Conservation (phyloP, 2,329 filamentous ascomycete genomes). For the Pseudogymnoascus sp. region DNA sequence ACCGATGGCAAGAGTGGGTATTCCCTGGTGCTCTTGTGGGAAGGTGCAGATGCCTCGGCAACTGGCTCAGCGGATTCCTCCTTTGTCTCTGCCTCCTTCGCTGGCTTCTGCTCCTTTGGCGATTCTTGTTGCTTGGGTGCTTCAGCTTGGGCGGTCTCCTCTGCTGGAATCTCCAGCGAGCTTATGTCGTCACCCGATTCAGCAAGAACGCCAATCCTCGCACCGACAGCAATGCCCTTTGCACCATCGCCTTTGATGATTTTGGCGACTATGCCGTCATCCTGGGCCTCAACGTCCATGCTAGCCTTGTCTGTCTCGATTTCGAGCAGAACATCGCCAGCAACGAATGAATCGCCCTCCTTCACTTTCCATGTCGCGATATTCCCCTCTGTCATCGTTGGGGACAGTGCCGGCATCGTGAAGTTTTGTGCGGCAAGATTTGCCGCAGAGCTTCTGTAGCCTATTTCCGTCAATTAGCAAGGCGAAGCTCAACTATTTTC, state of each 20-base stretch:
- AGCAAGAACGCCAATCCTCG: constrained; percentile 73
- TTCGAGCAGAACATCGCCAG: constrained; percentile 81
- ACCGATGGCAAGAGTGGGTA: constrained; percentile 79
- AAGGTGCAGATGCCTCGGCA: constrained; percentile 21
- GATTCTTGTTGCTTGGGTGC: constrained; percentile 23
- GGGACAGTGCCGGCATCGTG: constrained; percentile 83
- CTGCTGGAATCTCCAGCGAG: constrained; percentile 65
- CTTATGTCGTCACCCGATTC: constrained; percentile 73
- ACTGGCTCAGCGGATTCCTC: constrained; percentile 12
- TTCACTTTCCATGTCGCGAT: constrained; percentile 80
- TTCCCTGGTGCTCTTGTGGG: constrained; percentile 53
- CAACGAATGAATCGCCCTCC: constrained; percentile 73
- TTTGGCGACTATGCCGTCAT: constrained; percentile 79
- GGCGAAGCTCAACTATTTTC: constrained; percentile 9
- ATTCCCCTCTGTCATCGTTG: constrained; percentile 90
- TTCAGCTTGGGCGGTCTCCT: constrained; percentile 39
- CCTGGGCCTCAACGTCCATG: constrained; percentile 91
- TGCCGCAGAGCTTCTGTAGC: constrained; percentile 53
- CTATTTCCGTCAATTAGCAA: constrained; percentile 35
- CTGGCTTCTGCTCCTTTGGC: constrained; percentile 16
- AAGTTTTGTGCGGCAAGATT: constrained; percentile 74
- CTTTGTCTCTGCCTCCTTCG: constrained; percentile 17
- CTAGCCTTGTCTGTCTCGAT: constrained; percentile 93
- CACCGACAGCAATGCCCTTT: constrained; percentile 70
- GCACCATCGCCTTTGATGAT: constrained; percentile 65